phyloP scores from a whole-genome alignment of 2,329 filamentous ascomycete species.

The Daldinia sp. region DNA sequence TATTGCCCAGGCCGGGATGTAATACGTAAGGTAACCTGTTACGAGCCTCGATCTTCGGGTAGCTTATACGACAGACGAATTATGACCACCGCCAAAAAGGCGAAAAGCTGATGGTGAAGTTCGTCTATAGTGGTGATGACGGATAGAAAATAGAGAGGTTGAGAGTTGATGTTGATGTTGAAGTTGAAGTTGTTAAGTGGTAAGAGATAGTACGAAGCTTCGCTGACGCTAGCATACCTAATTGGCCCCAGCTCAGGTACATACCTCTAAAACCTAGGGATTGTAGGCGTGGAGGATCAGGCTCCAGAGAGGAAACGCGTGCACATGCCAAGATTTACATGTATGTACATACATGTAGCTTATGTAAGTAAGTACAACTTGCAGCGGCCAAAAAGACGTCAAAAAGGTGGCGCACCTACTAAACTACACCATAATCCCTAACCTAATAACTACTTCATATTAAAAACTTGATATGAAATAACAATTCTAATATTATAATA shows the following conservation, averaged over 20 bases:
- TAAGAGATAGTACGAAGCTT: conserved; percentile 23
- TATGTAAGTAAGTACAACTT: not conserved
- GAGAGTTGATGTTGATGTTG: not conserved
- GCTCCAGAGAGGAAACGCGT: conserved; percentile 38
- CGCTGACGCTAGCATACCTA: not conserved
- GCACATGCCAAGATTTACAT: conserved; percentile 12
- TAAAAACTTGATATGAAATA: too few relatives aligned
- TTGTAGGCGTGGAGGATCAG: conserved; percentile 15
- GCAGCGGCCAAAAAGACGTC: too few relatives aligned
- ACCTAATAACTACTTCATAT: too few relatives aligned
- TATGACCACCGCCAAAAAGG: not conserved
- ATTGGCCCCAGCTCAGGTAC: not conserved
- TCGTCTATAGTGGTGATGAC: conserved; percentile 9
- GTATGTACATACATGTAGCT: conserved; percentile 1
- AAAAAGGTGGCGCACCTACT: too few relatives aligned
- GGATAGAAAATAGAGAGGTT: conserved; percentile 2
- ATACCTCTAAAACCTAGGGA: not conserved
- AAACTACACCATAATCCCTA: too few relatives aligned
- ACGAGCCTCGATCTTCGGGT: not conserved
- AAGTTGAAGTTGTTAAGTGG: not conserved
- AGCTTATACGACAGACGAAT: not conserved
- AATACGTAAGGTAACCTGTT: not conserved
- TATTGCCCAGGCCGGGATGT: conserved; percentile 25
- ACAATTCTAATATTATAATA: too few relatives aligned
- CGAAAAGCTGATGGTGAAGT: not conserved